Evolutionary conservation across 768 basidiomycete genomes (phyloP), one percentile per base, ranked within the genome.

Genomic region (Lyophyllum atratum): DNA sequence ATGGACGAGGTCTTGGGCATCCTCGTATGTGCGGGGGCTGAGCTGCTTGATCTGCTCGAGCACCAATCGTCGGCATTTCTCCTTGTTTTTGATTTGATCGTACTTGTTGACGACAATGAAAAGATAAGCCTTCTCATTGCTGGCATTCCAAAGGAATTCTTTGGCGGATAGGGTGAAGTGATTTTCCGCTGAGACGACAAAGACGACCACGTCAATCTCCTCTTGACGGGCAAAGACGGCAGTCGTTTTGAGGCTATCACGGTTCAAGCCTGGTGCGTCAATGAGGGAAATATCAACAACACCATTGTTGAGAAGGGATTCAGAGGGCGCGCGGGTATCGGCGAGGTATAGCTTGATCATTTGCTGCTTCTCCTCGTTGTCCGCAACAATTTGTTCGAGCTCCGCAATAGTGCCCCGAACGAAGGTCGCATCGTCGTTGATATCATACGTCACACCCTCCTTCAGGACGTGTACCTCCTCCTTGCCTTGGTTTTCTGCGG

Each of bases 21-120:
- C 92, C 53, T 93, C 91, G 68, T 87, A 93, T 0, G 97, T 98
- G 50, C 84, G 76, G n/a, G 97, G 96, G 66, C 90, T 93, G 63
- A 98, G 83, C 63, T 90, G 83, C 69, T 86, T 90, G 80, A 99
- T 93, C 72, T 98, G 96, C 57, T 98, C 95, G 25, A 97, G 82
- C 44, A 99, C 90, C 29, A 87, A 73, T 40, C 92, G 82, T 66
- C 85, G 84, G 74, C 97, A 98, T 72, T 93, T 89, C 48, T 90
- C 92, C 77, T 98, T 97, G 79, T 98, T 92, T 70, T 87, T 85
- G 75, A 98, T 96, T 69, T 93, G 90, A 66, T 93, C 94, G 70
- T 88, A 99, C 71, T 95, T 94, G 83, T 99, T 99, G 71, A 98
- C 96, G 53, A 98, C 97, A 69, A 98, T 90, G 79, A 99, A 99